Conservation (phyloP, 176 grass and related monocot species). For the Carex pumila region DNA sequence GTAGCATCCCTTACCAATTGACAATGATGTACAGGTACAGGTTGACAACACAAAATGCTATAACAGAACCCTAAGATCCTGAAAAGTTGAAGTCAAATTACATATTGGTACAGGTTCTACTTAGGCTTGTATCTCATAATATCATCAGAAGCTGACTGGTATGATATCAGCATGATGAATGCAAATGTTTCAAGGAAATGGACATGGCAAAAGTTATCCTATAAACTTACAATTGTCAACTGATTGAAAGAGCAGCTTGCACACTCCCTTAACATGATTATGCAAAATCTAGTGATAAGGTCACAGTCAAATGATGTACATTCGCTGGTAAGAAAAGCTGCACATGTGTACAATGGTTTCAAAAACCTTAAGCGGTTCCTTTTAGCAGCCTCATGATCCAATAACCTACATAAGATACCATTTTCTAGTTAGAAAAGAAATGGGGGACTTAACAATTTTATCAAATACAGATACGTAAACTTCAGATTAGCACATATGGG, state of each 20-base stretch:
- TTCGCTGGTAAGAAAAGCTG: constrained; percentile 38
- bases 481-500: not conserved
- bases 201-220: not conserved
- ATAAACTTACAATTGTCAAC: constrained; percentile 42
- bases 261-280: constrained; percentile 26
- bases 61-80: not conserved
- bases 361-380: constrained; percentile 41
- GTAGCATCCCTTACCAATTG: not conserved
- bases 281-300: constrained; percentile 37
- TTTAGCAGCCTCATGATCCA: constrained; percentile 28
- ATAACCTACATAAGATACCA: constrained; percentile 37
- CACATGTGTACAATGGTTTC: constrained; percentile 50
- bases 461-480: not conserved
- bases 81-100: not conserved
- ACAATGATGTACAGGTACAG: not conserved
- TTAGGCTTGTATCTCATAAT: not conserved
- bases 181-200: not conserved
- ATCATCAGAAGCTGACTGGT: not conserved
- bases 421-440: not conserved
- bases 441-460: not conserved
- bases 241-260: constrained; percentile 31
- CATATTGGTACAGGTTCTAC: not conserved
- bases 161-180: not conserved
- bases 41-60: not conserved
- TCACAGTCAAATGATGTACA: constrained; percentile 22